Base-by-base conservation (phyloP, 192 early-diverging fungal species). In the Mortierella antarctica region DNA sequence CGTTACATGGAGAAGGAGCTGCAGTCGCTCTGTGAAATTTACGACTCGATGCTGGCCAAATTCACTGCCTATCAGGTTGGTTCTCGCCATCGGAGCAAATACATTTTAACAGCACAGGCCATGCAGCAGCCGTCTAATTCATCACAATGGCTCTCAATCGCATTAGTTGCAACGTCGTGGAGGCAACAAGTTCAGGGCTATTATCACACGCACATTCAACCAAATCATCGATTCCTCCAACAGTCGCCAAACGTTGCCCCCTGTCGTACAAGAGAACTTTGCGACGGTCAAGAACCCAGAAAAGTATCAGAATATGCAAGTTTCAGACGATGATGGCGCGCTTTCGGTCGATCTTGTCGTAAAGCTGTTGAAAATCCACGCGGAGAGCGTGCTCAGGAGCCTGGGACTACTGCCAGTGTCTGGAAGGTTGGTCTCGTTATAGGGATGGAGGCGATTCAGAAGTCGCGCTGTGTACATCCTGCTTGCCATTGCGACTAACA, bases 1-100 rank as follows among this genome's bases (percentile, higher is more conserved):
- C 93, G 94, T 69, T 99, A 97, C 74, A 85, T 97, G 55, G 87
- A 90, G 8, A 89, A 89, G 31, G 97, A 99, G 82, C 82, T 88
- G 44, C 71, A 85, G 12, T 93, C 92, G 47, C 70, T 99, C 12
- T 74, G 72, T 46, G 92, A 96, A 41, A 82, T 90, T 10, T 92
- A 82, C 47, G 81, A 82, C 40, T 79, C 80, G 4, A 77, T 78
- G 62, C 42, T 85, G 48, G 72, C 76, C 6, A 76, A 85, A 47
- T 85, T 85, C 48, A 85, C 70, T 31, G 84, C 84, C 0, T 85
- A 82, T 51, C 80, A 85, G 71, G 82, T 83, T 67, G 2, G 10
- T 8, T 55, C 3, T 57, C 2, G 15, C 40, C 4, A 40, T 58
- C 5, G 59, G 6, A 46, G 17, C 17, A 50, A 50, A 50, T 56